Conservation (phyloP, 495 filamentous ascomycete species). For the Parmelia sp. region DNA sequence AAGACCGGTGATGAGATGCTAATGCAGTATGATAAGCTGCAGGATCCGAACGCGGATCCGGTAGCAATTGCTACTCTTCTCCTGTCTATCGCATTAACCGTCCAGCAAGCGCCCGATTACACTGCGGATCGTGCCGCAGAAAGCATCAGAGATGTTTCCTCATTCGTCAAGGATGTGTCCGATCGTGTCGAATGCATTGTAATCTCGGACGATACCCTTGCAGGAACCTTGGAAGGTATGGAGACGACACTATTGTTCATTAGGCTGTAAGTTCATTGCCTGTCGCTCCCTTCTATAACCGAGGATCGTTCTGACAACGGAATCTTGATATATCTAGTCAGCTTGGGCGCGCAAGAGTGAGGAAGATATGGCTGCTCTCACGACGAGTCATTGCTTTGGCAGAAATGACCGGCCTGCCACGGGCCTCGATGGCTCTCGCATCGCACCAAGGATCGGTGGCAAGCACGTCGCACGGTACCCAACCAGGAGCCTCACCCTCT, state of each 20-base stretch:
- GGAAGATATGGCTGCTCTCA: slow-evolving; percentile 28
- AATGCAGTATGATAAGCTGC: slow-evolving; percentile 26
- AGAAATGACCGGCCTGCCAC: slow-evolving; percentile 31
- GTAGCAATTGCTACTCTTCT: slow-evolving; percentile 28
- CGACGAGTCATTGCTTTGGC: slow-evolving; percentile 30
- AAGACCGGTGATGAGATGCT: slow-evolving; percentile 24
- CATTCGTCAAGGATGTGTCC: slow-evolving; percentile 22
- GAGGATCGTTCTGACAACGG: background rate
- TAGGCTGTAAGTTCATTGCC: slow-evolving; percentile 25
- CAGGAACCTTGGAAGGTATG: slow-evolving; percentile 25
- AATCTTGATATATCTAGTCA: slow-evolving; percentile 14
- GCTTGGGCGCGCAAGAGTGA: slow-evolving; percentile 29
- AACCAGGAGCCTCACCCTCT: slow-evolving; percentile 14
- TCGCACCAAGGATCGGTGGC: slow-evolving; percentile 14
- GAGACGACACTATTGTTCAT: slow-evolving; percentile 26
- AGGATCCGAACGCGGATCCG: slow-evolving; percentile 23
- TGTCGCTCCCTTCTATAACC: background rate
- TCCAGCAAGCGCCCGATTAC: slow-evolving; percentile 24
- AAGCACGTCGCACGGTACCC: slow-evolving; percentile 13
- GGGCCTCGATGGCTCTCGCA: slow-evolving; percentile 12
- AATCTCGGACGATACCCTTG: slow-evolving; percentile 25
- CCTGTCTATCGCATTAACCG: slow-evolving; percentile 27
- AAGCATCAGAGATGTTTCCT: slow-evolving; percentile 10
- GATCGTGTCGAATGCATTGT: slow-evolving; percentile 27
- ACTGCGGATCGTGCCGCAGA: background rate